Evolutionary conservation across 345 rosid species (phyloP), one percentile per base, ranked within the genome.

Genomic region (Clausena lansium): DNA sequence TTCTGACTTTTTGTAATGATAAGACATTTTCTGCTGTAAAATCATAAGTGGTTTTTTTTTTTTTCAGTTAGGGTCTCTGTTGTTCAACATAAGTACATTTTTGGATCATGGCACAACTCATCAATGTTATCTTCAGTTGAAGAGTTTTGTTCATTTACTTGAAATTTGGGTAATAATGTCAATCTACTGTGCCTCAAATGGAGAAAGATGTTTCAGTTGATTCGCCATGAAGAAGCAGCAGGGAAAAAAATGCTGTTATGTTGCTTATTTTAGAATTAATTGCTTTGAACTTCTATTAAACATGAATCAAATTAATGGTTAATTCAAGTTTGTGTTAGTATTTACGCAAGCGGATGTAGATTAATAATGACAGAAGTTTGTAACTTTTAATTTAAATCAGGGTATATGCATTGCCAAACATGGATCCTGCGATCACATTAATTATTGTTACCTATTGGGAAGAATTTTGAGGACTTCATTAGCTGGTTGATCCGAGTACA

Each of bases 11-110:
- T 38, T 11, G 52, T 41, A 24, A 59, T 58, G 73, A 9, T 58
- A 45, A 74, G 68, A 39, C 61, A 25, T 55, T 76, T 45, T 58
- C 30, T 70, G 71, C 39, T 74, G 39, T 36, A 35, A 58, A n/a
- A 45, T 39, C 39, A 20, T 30, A 8, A 28, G 22, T 25, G 22
- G 74, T 13, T 45, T 14, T 14, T 45, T 38, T 70, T 55, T 39
- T 71, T 55, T 24, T 61, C 71, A 38, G 5, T 10, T 30, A n/a
- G 65, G 32, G 4, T 38, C 50, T 55, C 50, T 72, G 65, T 9
- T 7, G 35, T 27, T 6, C 13, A 14, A 27, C 22, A 32, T 71
- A 22, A 22, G 17, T 58, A 58, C 33, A 5, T 58, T 41, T 24
- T 41, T 47, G 65, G 33, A 35, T 64, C 61, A 38, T 71, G 4